Base-by-base conservation (phyloP, 1,139 yeast species). In the Yamadazyma dendronema region DNA sequence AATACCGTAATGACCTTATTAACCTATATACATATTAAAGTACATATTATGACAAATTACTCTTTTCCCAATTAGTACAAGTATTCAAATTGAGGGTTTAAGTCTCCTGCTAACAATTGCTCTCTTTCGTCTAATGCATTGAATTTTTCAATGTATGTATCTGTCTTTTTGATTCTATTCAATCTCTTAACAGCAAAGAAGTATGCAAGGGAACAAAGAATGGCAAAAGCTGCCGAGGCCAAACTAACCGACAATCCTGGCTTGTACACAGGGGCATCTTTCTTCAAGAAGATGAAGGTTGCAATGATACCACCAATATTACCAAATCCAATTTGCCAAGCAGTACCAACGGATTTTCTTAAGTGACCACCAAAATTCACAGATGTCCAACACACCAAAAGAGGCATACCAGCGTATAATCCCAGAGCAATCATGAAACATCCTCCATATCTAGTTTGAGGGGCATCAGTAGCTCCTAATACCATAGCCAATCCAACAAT, bases 291-390 rank as follows among this genome's bases (percentile, higher is more conserved):
- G 19, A 81, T 63, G 52, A 72, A 83, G 2, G 89, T 78, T 11
- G 90, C 68, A 44, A 84, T 75, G 53, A 84, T 84, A 52, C 92
- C 94, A 44, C 94, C 94, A 53, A 83, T 81, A 60, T 85, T 84
- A 45, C 92, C 94, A 55, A 84, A 83, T 2, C 92, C 94, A 48
- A 85, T 76, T 52, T 81, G 85, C 72, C 81, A 80, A 2, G 86
- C 88, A 13, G 88, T 77, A 36, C 86, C 87, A 15, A 83, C 82
- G 24, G 84, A 70, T 48, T 82, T 80, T 56, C 90, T 70, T 39
- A 78, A 63, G 54, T 84, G 90, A 27, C 90, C 88, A 8, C 83
- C 78, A 47, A 77, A 74, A 53, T 82, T 82, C 54, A 83, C 68
- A 12, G 83, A 74, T 13, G 68, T 67, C 87, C 90, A 81, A 60